These are phyloP conservation scores for Scedosporium dehoogii DNA, from an alignment of 2,329 filamentous ascomycete species.

Conservation along the genomic window DNA sequence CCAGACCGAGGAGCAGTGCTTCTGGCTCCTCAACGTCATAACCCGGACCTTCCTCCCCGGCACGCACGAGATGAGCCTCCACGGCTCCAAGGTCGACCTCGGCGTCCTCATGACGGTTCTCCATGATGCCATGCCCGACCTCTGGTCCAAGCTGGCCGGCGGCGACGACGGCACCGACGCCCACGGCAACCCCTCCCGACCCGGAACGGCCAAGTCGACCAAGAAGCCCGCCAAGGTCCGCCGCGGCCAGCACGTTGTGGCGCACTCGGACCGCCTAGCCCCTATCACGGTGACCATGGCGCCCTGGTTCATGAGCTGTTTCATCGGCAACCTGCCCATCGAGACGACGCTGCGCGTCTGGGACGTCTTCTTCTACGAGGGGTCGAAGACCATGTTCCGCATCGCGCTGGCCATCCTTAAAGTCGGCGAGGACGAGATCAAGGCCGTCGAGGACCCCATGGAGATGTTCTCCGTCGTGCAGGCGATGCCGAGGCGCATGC, in stretches of 20 bases:
- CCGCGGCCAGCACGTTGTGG: constrained; percentile 24
- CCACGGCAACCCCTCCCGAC: constrained; percentile 21
- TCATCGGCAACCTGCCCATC: constrained; percentile 84
- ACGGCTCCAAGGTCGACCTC: constrained; percentile 87
- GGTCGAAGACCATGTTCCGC: constrained; percentile 85
- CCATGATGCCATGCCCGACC: constrained; percentile 67
- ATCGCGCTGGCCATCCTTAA: constrained; percentile 90
- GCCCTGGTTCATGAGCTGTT: constrained; percentile 97
- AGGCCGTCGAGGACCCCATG: constrained; percentile 73
- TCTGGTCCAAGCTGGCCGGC: constrained; percentile 82
- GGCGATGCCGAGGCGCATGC: constrained; percentile 65
- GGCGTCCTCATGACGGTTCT: constrained; percentile 85
- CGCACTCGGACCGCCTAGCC: constrained; percentile 49
- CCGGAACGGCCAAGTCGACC: constrained; percentile 21
- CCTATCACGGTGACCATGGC: constrained; percentile 89
- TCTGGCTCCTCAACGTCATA: constrained; percentile 89
- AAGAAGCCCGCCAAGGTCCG: constrained; percentile 25
- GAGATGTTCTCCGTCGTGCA: constrained; percentile 95
- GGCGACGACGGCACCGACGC: constrained; percentile 49
- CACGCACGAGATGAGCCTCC: constrained; percentile 82
- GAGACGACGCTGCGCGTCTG: constrained; percentile 87
- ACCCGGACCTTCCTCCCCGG: constrained; percentile 81
- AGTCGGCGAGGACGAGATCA: constrained; percentile 70
- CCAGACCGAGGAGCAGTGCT: constrained; percentile 77
- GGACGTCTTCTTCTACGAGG: constrained; percentile 95